Evolutionary conservation across 139 green algal genomes (phyloP).

Genomic region (Chlamydomonas schloesseri): DNA sequence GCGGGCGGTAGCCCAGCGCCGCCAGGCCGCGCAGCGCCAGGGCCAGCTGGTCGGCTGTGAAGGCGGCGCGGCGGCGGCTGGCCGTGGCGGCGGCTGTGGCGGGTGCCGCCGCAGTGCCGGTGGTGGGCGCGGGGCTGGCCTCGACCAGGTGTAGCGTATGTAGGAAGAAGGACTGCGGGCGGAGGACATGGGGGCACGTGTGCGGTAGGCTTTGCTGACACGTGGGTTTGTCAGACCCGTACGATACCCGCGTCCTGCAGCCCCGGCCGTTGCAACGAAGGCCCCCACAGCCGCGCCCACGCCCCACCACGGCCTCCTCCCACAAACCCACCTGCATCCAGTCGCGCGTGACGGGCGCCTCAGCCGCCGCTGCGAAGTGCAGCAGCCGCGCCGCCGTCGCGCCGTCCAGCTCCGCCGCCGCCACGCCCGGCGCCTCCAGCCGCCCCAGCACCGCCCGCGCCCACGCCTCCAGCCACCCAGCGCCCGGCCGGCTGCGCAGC

Average conservation of each 20-base stretch:
- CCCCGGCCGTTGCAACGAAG: too few relatives aligned
- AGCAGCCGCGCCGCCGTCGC: slow-evolving; percentile 18
- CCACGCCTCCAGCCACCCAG: slow-evolving; percentile 5
- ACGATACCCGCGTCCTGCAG: too few relatives aligned
- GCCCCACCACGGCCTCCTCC: too few relatives aligned
- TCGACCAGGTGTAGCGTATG: slow-evolving; percentile 6
- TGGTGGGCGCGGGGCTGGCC: too few relatives aligned
- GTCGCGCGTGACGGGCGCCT: neutral
- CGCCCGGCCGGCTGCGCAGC: slow-evolving; percentile 5
- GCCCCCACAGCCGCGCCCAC: too few relatives aligned
- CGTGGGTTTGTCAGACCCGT: too few relatives aligned
- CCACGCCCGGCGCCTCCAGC: neutral
- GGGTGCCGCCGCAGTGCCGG: neutral
- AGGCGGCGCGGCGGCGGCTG: neutral
- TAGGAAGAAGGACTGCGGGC: slow-evolving; percentile 31
- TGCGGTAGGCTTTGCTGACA: too few relatives aligned
- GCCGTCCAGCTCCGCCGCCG: neutral
- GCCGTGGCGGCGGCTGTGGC: neutral
- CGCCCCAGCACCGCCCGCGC: neutral
- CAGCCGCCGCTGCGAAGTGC: slow-evolving; percentile 23
- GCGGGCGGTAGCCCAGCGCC: slow-evolving; percentile 26
- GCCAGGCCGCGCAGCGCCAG: slow-evolving; percentile 34
- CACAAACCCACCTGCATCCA: slow-evolving; percentile 33
- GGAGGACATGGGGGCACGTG: too few relatives aligned
- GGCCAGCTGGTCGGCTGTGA: slow-evolving; percentile 5